phyloP scores from a whole-genome alignment of 768 basidiomycete genomes.

The Pleurotus ostreatus region DNA sequence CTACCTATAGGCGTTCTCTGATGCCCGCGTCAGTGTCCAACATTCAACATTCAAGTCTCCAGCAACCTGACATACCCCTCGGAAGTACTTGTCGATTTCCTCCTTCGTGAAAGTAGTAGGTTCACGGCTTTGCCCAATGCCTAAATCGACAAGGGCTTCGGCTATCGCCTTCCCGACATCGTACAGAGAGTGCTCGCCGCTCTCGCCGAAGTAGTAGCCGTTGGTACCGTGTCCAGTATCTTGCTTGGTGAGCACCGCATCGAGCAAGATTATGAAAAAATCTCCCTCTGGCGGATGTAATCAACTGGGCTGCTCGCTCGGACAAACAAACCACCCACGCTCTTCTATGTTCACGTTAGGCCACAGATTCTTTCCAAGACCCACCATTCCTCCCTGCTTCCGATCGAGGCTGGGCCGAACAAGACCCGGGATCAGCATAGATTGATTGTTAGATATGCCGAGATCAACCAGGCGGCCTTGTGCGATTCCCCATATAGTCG shows the following conservation, averaged over 20 bases:
- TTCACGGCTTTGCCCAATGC: slow-evolving; percentile 12
- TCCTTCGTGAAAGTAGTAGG: slow-evolving; percentile 15
- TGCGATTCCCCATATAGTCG: slow-evolving; percentile 20
- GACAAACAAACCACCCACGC: slow-evolving; percentile 8
- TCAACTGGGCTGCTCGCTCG: neutral
- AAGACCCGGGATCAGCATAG: slow-evolving; percentile 32
- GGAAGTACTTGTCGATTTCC: slow-evolving; percentile 14
- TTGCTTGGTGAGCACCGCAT: slow-evolving; percentile 6
- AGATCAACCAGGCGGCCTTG: slow-evolving; percentile 20
- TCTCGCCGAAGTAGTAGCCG: slow-evolving; percentile 21
- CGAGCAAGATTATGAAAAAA: slow-evolving; percentile 14
- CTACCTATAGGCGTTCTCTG: slow-evolving; percentile 23
- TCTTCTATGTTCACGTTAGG: slow-evolving; percentile 21
- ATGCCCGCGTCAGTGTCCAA: neutral
- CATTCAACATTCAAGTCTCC: neutral
- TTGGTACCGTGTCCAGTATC: slow-evolving; percentile 17
- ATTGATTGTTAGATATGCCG: slow-evolving; percentile 34
- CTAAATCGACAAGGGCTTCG: slow-evolving; percentile 12
- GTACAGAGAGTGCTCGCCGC: slow-evolving; percentile 15
- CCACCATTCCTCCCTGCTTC: slow-evolving; percentile 20
- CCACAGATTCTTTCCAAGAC: slow-evolving; percentile 24
- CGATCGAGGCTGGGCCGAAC: slow-evolving; percentile 30
- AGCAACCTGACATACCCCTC: neutral
- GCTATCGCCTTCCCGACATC: slow-evolving; percentile 14
- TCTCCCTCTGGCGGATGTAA: slow-evolving; percentile 10